Evolutionary conservation across 2,329 filamentous ascomycete genomes (phyloP).

Genomic region (Apiospora phragmitis): DNA sequence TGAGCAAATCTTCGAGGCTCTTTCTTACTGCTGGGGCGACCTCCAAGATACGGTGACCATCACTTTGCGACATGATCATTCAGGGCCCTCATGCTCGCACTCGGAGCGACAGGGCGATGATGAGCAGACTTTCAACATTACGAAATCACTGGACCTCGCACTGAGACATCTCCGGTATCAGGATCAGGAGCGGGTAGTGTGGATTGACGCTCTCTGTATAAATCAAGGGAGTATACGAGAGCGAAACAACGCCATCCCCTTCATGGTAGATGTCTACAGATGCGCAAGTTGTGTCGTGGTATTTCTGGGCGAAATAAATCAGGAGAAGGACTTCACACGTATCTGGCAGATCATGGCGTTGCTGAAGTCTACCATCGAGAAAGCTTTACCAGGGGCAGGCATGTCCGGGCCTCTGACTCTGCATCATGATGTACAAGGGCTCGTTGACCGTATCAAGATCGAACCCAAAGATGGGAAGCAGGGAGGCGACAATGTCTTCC

Average conservation of each 20-base stretch:
- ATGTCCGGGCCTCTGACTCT: background rate
- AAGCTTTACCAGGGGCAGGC: background rate
- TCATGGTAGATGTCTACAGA: conserved; percentile 13
- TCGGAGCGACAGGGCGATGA: background rate
- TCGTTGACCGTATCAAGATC: background rate
- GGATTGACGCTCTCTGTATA: conserved; percentile 14
- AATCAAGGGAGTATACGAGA: conserved; percentile 14
- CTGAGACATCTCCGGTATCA: conserved; percentile 3
- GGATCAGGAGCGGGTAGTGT: background rate
- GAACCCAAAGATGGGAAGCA: background rate
- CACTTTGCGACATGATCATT: conserved; percentile 7
- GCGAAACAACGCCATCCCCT: conserved; percentile 12
- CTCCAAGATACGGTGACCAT: conserved; percentile 9
- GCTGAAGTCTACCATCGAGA: conserved; percentile 4
- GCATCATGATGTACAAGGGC: conserved; percentile 10
- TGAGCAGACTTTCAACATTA: conserved; percentile 11
- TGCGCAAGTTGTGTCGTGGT: background rate
- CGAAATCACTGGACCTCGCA: conserved; percentile 1
- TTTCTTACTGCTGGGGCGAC: conserved; percentile 13
- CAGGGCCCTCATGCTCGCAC: background rate
- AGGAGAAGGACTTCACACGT: conserved; percentile 8
- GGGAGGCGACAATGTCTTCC: background rate
- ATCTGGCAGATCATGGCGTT: conserved; percentile 12
- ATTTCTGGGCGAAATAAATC: conserved; percentile 9
- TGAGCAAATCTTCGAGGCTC: conserved; percentile 7